Conservation (phyloP, 2,329 filamentous ascomycete species). For the Alternaria longipes region DNA sequence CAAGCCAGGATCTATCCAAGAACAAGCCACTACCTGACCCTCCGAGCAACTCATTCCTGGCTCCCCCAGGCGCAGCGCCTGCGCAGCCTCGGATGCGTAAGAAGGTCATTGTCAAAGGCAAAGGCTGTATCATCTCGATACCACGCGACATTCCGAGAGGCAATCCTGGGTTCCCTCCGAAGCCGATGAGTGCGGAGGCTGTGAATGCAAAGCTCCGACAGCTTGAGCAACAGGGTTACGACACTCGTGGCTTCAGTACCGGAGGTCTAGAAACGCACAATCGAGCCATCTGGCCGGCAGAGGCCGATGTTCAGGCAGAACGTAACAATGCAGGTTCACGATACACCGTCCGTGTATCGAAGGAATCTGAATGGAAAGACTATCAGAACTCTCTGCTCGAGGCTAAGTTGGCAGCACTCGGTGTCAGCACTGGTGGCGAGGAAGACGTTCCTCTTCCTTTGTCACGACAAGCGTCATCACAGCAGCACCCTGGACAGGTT, state of each 20-base stretch:
- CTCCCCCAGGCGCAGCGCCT: slow-evolving; percentile 28
- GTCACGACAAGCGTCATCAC: slow-evolving; percentile 76
- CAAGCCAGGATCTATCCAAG: slow-evolving; percentile 1
- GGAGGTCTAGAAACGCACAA: slow-evolving; percentile 62
- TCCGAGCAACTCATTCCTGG: slow-evolving; percentile 23
- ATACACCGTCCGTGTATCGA: slow-evolving; percentile 73
- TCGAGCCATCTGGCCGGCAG: slow-evolving; percentile 72
- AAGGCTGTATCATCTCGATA: slow-evolving; percentile 57
- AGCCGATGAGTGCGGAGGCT: slow-evolving; percentile 60
- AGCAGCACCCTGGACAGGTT: slow-evolving; percentile 77
- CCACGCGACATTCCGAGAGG: slow-evolving; percentile 54
- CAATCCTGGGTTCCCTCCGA: slow-evolving; percentile 53
- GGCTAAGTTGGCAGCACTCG: slow-evolving; percentile 89
- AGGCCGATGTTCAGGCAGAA: slow-evolving; percentile 67
- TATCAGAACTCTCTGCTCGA: slow-evolving; percentile 87
- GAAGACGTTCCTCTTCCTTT: slow-evolving; percentile 67
- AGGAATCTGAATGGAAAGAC: slow-evolving; percentile 76
- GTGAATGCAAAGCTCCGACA: slow-evolving; percentile 69
- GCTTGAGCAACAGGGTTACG: slow-evolving; percentile 76
- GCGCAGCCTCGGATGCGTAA: slow-evolving; percentile 53
- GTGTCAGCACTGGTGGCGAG: slow-evolving; percentile 82
- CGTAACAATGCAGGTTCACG: slow-evolving; percentile 56
- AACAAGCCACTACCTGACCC: slow-evolving; percentile 13
- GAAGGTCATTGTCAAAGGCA: slow-evolving; percentile 57
- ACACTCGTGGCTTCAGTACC: slow-evolving; percentile 71